These are phyloP conservation scores for Astrephomene gubernaculifera DNA, from an alignment of 139 green algal species.

Conservation along the genomic window DNA sequence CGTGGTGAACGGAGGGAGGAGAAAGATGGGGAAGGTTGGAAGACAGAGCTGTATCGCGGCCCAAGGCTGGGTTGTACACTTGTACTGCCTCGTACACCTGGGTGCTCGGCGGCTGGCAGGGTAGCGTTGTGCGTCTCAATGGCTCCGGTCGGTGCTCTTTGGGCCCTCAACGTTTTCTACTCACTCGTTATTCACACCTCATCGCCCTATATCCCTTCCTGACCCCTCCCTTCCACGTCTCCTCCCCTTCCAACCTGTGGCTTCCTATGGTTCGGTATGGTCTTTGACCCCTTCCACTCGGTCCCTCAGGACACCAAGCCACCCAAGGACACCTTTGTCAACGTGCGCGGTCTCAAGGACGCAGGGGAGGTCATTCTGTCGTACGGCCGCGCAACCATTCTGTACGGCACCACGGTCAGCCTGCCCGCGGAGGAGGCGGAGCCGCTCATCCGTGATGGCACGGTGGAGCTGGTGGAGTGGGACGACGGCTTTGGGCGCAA, in stretches of 20 bases:
- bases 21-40: too few species aligned
- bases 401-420: conserved; percentile 38
- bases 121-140: too few species aligned
- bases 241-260: neutral
- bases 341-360: conserved; percentile 51
- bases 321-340: conserved; percentile 46
- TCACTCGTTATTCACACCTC: too few species aligned
- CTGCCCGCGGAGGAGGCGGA: conserved; percentile 53
- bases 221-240: neutral
- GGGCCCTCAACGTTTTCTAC: too few species aligned
- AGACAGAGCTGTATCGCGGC: too few species aligned
- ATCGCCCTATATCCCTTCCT: neutral
- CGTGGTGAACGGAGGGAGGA: too few species aligned
- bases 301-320: conserved; percentile 41
- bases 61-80: too few species aligned
- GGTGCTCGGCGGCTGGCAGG: too few species aligned
- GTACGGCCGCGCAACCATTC: conserved; percentile 41
- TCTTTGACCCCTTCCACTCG: neutral
- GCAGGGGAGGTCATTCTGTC: conserved; percentile 44
- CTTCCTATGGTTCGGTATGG: neutral
- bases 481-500: conserved; percentile 35
- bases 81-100: too few species aligned
- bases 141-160: too few species aligned
- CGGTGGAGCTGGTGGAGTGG: conserved; percentile 42
- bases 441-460: conserved; percentile 44